Percentiles rank a stretch among this genome's conserved stretches.
Conservation (phyloP, 306 rosid species). For the Biancaea sappan region DNA sequence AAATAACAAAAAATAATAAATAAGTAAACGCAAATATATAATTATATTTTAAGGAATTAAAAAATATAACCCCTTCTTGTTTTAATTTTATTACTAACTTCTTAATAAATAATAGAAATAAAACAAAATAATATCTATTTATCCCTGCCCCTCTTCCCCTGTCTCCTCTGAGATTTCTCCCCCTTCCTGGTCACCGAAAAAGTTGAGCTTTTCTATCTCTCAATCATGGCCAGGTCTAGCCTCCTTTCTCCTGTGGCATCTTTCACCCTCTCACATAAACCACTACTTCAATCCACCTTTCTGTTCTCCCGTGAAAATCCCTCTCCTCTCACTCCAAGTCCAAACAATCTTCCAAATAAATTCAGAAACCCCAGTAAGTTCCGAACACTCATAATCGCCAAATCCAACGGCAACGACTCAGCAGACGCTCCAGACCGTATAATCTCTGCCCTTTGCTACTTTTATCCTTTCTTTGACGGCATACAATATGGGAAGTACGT, state of each 20-base stretch:
- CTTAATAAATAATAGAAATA: not conserved
- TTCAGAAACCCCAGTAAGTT: conserved; percentile 39
- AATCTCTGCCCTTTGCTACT: conserved; percentile 84
- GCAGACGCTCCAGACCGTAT: conserved; percentile 76
- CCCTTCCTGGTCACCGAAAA: conserved; percentile 20
- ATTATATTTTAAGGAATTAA: no score
- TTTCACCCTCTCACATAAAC: conserved; percentile 41
- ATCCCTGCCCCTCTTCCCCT: not conserved
- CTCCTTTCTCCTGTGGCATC: conserved; percentile 40
- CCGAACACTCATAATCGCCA: conserved; percentile 46
- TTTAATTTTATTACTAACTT: not conserved
- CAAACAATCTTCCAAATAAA: conserved; percentile 31
- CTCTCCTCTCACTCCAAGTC: conserved; percentile 37
- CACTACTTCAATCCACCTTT: conserved; percentile 49
- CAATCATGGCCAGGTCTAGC: conserved; percentile 49
- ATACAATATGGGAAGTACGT: conserved; percentile 84
- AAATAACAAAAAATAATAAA: no score
- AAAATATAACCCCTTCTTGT: not conserved
- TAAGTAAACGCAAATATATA: no score
- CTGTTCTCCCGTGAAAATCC: conserved; percentile 25
- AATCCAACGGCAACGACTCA: conserved; percentile 65
- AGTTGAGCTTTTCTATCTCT: not conserved
- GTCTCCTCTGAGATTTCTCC: not conserved
- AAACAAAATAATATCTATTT: not conserved
- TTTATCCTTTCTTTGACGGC: conserved; percentile 94